phyloP scores from a whole-genome alignment of 2,329 filamentous ascomycete species.

The Sodiomyces alkalinus region DNA sequence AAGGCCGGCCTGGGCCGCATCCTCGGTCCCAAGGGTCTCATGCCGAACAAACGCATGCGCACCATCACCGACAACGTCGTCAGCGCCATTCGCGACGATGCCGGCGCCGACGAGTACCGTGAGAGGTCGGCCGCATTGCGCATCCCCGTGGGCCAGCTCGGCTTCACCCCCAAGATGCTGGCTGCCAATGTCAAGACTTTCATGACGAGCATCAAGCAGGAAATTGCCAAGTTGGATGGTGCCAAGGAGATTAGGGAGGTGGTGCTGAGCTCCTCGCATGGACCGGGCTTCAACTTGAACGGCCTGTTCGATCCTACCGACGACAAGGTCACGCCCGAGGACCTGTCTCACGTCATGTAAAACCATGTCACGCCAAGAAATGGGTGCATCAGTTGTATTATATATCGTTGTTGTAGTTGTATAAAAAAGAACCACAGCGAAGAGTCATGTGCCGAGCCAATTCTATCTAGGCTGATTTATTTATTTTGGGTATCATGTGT shows the following conservation, averaged over 20 bases:
- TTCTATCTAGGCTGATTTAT: no score
- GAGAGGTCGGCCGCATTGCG: slow-evolving; percentile 74
- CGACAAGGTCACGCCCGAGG: slow-evolving; percentile 35
- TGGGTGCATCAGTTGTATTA: slow-evolving; percentile 19
- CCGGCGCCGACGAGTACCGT: slow-evolving; percentile 74
- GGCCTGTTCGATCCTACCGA: slow-evolving; percentile 56
- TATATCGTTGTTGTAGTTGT: slow-evolving; percentile 16
- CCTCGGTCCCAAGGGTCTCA: slow-evolving; percentile 77
- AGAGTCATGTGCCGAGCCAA: no score
- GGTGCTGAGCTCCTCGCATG: slow-evolving; percentile 76
- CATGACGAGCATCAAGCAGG: slow-evolving; percentile 56
- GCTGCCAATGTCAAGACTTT: slow-evolving; percentile 70
- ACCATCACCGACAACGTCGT: slow-evolving; percentile 76
- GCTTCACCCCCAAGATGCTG: slow-evolving; percentile 76
- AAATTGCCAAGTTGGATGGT: slow-evolving; percentile 40
- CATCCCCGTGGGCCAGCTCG: slow-evolving; percentile 81
- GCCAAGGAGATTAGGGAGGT: slow-evolving; percentile 37
- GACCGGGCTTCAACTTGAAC: slow-evolving; percentile 74
- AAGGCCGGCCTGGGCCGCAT: slow-evolving; percentile 69
- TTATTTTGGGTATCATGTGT: slow-evolving; percentile 16
- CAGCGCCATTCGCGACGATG: slow-evolving; percentile 62
- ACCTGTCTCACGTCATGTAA: slow-evolving; percentile 41
- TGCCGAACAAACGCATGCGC: slow-evolving; percentile 79
- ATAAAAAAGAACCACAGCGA: slow-evolving; percentile 4
- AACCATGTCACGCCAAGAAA: no score